Conservation (phyloP, 768 basidiomycete genomes). For the Cyclocybe cylindracea region DNA sequence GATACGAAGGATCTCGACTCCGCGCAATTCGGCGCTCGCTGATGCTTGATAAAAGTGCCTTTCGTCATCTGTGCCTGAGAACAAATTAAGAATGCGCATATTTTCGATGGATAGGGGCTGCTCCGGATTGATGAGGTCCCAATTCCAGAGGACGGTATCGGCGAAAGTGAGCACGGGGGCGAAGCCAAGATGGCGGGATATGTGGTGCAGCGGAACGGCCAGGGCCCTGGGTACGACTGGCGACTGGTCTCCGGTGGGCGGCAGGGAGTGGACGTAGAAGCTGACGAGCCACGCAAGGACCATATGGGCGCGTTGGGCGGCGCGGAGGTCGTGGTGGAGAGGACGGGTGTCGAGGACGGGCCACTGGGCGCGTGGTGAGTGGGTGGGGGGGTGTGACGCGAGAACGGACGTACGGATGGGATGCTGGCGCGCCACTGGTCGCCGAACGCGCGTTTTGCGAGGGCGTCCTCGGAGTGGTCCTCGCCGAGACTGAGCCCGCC, state of each 20-base stretch:
- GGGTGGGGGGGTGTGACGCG: slow-evolving; percentile 1
- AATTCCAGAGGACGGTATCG: slow-evolving; percentile 96
- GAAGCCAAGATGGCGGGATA: slow-evolving; percentile 78
- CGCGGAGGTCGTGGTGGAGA: slow-evolving; percentile 56
- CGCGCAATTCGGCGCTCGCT: slow-evolving; percentile 82
- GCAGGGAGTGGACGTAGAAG: slow-evolving; percentile 86
- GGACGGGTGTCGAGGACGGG: slow-evolving; percentile 60
- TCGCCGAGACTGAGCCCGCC: slow-evolving; percentile 57
- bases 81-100: slow-evolving; percentile 69
- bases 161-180: slow-evolving; percentile 95
- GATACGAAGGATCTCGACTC: slow-evolving; percentile 82
- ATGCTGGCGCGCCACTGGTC: slow-evolving; percentile 70
- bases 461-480: slow-evolving; percentile 48
- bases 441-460: slow-evolving; percentile 52
- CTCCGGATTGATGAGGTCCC: slow-evolving; percentile 57
- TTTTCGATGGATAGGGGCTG: slow-evolving; percentile 69
- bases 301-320: slow-evolving; percentile 82
- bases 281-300: slow-evolving; percentile 89
- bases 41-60: slow-evolving; percentile 84
- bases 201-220: slow-evolving; percentile 72
- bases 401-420: slow-evolving; percentile 51
- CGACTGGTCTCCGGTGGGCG: slow-evolving; percentile 37
- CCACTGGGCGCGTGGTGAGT: slow-evolving; percentile 48
- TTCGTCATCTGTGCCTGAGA: slow-evolving; percentile 88
- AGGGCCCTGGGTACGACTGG: slow-evolving; percentile 74